phyloP scores from a whole-genome alignment of 305 asterid species.

The Fraxinus greggii region DNA sequence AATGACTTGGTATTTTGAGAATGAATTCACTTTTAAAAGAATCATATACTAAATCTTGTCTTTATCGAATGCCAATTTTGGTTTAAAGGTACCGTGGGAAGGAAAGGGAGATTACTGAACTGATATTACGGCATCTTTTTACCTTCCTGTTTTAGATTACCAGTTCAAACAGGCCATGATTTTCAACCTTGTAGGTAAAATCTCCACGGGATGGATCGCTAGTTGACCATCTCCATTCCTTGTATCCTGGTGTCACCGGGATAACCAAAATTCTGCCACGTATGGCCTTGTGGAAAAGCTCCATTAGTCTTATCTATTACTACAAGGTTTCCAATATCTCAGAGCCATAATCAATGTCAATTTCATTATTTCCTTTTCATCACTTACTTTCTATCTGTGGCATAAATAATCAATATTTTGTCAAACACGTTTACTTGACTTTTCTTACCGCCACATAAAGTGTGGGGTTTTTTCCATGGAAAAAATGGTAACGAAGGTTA shows the following conservation, averaged over 20 bases:
- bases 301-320: too few species aligned
- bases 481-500: too few species aligned
- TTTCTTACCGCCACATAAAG: too few species aligned
- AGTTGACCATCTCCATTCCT: conserved; percentile 27
- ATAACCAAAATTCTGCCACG: conserved; percentile 43
- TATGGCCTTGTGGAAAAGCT: neutral
- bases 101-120: neutral
- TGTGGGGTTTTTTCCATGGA: too few species aligned
- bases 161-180: conserved; percentile 21
- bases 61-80: neutral
- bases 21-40: neutral
- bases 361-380: too few species aligned
- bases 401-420: too few species aligned
- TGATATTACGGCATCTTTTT: neutral
- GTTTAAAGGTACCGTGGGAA: neutral
- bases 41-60: neutral
- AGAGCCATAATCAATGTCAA: too few species aligned
- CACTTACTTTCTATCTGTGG: too few species aligned
- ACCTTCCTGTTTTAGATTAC: neutral
- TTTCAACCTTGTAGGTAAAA: conserved; percentile 3
- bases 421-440: too few species aligned
- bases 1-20: conserved; percentile 19
- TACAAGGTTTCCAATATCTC: too few species aligned
- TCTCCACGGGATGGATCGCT: conserved; percentile 40
- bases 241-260: conserved; percentile 35